These are phyloP conservation scores for Schizophyllum commune DNA, from an alignment of 1,284 basidiomycete species.

Conservation along the genomic window DNA sequence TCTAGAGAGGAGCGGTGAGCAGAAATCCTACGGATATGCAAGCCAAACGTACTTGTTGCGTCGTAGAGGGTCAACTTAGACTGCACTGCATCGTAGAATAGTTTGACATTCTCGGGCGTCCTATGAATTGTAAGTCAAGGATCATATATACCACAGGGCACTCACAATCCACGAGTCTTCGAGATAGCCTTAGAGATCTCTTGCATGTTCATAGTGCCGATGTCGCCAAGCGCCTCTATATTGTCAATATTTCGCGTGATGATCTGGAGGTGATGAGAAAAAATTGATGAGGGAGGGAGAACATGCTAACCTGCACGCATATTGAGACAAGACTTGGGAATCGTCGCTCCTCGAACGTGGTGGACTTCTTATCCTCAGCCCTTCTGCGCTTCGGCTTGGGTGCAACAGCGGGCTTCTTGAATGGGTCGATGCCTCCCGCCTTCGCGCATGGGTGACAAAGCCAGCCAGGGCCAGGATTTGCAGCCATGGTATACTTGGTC, in stretches of 20 bases:
- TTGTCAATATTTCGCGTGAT: conserved; percentile 85
- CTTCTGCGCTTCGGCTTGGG: conserved; percentile 47
- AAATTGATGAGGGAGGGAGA: neutral
- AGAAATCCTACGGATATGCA: conserved; percentile 1
- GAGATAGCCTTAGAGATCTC: conserved; percentile 81
- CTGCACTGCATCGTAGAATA: conserved; percentile 80
- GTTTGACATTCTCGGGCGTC: conserved; percentile 66
- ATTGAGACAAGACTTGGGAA: conserved; percentile 66
- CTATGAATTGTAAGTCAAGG: conserved; percentile 24
- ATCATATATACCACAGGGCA: conserved; percentile 11
- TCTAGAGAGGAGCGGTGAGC: conserved; percentile 33
- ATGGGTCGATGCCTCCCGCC: conserved; percentile 67
- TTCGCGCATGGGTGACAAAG: conserved; percentile 80
- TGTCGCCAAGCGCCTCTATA: conserved; percentile 85
- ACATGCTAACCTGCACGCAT: conserved; percentile 62
- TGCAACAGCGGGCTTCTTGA: conserved; percentile 64
- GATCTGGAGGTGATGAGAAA: conserved; percentile 39
- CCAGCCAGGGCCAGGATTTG: conserved; percentile 60
- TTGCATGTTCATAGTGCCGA: conserved; percentile 75
- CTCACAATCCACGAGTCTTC: conserved; percentile 80
- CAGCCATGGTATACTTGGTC: conserved; percentile 81
- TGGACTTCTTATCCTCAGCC: conserved; percentile 40
- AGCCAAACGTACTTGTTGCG: conserved; percentile 74
- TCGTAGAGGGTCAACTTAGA: conserved; percentile 78
- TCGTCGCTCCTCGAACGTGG: conserved; percentile 63